Evolutionary conservation across 2,329 filamentous ascomycete genomes (phyloP), one percentile per base, ranked within the genome.

Genomic region (Tolypocladium amazonense): DNA sequence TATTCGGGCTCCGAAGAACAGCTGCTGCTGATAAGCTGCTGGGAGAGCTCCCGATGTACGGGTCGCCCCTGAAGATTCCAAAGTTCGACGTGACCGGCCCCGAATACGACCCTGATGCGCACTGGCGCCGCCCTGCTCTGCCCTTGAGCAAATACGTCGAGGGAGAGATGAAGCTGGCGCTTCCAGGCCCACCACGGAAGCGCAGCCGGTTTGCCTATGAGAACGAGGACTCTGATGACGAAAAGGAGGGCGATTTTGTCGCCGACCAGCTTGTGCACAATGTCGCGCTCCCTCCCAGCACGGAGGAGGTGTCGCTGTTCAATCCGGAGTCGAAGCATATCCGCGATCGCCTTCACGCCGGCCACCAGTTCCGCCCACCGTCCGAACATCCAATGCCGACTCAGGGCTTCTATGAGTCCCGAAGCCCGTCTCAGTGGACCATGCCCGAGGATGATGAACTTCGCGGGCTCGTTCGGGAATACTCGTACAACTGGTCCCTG

Each of bases 401-500:
- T 1, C 88, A 93, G 65, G 86, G 82, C 58, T 99, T 97, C 75
- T 97, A 96, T 68, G 93, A 99, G 72, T 88, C 84, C 62, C 83
- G 94, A 45, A 85, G 82, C 58, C 87, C 92, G 2, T 97, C 94
- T 3, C 92, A 97, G 69, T 99, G 94, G 94, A 90, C 91, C 0
- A 82, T 85, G 69, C 80, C 88, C 3, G 94, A 99, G 71, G 94
- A 99, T 65, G 92, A 97, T 66, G 91, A 96, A 72, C 79, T 99
- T 8, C 87, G 90, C 58, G 82, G 81, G 54, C 80, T 96, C 47
- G 94, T 97, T 23, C 89, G 91, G 66, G 91, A 97, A 63, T 96
- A 94, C 69, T 91, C 91, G 0, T 97, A 97, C 77, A 99, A 99
- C 68, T 99, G 94, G 94, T 95, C 92, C 3, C 79, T 99, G 6